phyloP scores from a whole-genome alignment of 768 basidiomycete genomes.

The Strobilomyces echinocephalus region DNA sequence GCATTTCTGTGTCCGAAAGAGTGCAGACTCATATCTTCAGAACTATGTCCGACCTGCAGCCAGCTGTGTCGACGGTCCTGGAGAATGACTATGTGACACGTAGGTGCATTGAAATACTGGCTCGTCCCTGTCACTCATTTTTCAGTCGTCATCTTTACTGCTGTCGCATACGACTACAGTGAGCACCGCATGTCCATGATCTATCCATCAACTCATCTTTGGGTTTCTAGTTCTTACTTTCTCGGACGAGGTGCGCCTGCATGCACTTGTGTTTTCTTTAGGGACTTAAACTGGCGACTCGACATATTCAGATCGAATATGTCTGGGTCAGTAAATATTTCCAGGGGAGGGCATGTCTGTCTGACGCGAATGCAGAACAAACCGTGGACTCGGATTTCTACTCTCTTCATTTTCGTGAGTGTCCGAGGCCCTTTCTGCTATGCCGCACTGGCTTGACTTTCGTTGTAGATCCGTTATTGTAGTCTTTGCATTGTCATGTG shows the following conservation, averaged over 20 bases:
- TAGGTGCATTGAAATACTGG: neutral
- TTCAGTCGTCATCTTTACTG: slow-evolving; percentile 2
- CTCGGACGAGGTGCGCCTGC: slow-evolving; percentile 1
- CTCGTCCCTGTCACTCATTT: neutral
- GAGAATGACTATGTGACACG: slow-evolving; percentile 1
- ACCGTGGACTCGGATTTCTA: slow-evolving; percentile 3
- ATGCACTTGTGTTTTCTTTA: neutral
- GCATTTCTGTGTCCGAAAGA: neutral
- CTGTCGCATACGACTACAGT: slow-evolving; percentile 8
- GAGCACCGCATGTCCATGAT: neutral
- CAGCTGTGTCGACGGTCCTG: neutral
- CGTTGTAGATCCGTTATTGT: slow-evolving; percentile 8
- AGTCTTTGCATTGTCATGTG: slow-evolving; percentile 7
- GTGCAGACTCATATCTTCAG: neutral
- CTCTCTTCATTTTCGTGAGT: slow-evolving; percentile 2
- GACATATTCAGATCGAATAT: slow-evolving; percentile 4
- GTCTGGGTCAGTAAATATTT: neutral
- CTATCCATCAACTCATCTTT: neutral
- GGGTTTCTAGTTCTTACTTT: slow-evolving; percentile 7
- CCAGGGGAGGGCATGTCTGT: too few species aligned
- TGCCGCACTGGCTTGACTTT: neutral
- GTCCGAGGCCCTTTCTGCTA: neutral
- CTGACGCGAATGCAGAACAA: slow-evolving; percentile 3
- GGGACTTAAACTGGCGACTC: neutral
- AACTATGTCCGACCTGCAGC: neutral